Evolutionary conservation across 345 rosid genomes (phyloP), one percentile per base, ranked within the genome.

Genomic region (Pistacia atlantica): DNA sequence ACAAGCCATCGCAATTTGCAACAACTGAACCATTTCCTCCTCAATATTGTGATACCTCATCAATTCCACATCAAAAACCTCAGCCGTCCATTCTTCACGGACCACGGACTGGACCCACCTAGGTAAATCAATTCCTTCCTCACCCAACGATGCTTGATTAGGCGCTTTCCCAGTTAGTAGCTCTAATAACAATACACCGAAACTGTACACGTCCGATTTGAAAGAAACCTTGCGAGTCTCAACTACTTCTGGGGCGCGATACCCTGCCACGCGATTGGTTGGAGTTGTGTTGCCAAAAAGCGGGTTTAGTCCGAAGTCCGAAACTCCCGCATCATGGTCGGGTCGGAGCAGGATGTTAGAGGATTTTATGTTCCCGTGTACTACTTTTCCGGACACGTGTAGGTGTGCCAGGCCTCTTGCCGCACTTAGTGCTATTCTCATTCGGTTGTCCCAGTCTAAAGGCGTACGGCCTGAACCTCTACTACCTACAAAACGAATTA

Each of bases 41-140:
- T 96, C 99, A 4, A 92, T 91, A 90, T 89, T 93, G 55, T 91
- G 97, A 65, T 91, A 89, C 75, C 95, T 83, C 97, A 96, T 96
- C 18, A 96, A 79, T 87, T 96, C 99, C 66, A 89, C 97, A 1
- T 92, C 99, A 38, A 96, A 92, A 0, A 96, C 99, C 85, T 93
- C 99, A 0, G 99, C 99, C 9, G 99, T 93, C 99, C 99, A 96
- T 72, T 96, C 99, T 82, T 96, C 99, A 1, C 99, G 78, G 2
- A 96, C 99, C 57, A 96, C 99, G 0, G 99, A 96, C 70, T 92
- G 97, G 38, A 96, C 99, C 99, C 99, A 96, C 56, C 99, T 74
- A 0, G 99, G 99, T 63, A 96, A 80, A 83, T 96, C 99, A 60
- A 93, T 93, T 55, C 99, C 99, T 78, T 96, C 98, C 52, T 96